Conservation (phyloP, 495 filamentous ascomycete genomes). For the Gamarada debralockiae region DNA sequence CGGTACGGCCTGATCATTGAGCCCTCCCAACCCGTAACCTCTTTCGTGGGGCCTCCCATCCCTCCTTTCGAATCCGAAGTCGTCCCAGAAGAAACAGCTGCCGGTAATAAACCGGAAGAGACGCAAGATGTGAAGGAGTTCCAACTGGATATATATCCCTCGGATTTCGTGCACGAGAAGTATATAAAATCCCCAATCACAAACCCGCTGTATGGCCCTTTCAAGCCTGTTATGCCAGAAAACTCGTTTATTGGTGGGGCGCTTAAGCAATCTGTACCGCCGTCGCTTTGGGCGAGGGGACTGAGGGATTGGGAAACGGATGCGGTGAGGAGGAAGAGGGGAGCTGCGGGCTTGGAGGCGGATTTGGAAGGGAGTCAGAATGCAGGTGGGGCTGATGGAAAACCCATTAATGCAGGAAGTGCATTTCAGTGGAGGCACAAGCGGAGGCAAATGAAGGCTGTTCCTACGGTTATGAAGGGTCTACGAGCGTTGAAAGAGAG, state of each 20-base stretch:
- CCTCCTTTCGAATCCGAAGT: conserved; percentile 12
- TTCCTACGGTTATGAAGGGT: conserved; percentile 30
- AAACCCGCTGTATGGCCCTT: conserved; percentile 37
- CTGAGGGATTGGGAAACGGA: conserved; percentile 44
- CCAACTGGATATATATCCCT: conserved; percentile 32
- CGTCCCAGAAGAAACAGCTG: conserved; percentile 3
- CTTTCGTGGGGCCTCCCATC: conserved; percentile 18
- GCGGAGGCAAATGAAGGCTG: conserved; percentile 15
- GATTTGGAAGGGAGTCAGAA: neutral
- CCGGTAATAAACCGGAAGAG: conserved; percentile 26
- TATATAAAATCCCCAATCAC: conserved; percentile 26
- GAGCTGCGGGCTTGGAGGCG: neutral
- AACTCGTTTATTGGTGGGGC: conserved; percentile 29
- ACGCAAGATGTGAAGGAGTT: conserved; percentile 5
- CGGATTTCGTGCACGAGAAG: conserved; percentile 31
- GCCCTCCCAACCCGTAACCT: conserved; percentile 15
- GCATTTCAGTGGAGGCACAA: conserved; percentile 19
- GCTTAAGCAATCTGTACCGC: conserved; percentile 31
- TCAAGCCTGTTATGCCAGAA: conserved; percentile 29
- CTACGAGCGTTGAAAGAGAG: conserved; percentile 26
- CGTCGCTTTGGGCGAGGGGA: conserved; percentile 31
- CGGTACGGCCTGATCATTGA: conserved; percentile 37
- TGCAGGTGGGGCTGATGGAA: neutral
- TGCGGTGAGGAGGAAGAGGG: conserved; percentile 25
- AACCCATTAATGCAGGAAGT: neutral